A percentile compares a stretch with the other conserved stretches of the same genome.
Evolutionary conservation across 768 basidiomycete species (phyloP).

Genomic region (Agaricus bisporus): DNA sequence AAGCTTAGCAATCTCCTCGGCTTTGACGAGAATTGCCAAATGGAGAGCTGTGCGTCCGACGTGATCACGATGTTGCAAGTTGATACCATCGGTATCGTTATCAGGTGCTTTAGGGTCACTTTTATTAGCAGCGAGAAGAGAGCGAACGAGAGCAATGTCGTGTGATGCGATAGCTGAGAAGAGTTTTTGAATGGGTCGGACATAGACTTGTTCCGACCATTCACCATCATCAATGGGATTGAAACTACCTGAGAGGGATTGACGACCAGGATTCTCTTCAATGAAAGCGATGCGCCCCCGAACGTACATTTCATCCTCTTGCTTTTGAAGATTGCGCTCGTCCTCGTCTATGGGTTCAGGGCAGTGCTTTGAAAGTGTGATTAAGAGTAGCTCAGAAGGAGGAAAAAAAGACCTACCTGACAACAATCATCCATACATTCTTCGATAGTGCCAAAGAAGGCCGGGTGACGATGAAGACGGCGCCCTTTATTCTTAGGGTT

Average conservation of each 20-base stretch:
- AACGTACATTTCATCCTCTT: slow-evolving; percentile 49
- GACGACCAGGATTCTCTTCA: slow-evolving; percentile 54
- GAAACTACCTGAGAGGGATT: slow-evolving; percentile 57
- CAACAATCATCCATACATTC: slow-evolving; percentile 60
- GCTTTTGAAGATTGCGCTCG: slow-evolving; percentile 42
- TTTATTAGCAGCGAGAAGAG: slow-evolving; percentile 33
- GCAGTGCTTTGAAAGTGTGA: slow-evolving; percentile 34
- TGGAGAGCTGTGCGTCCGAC: slow-evolving; percentile 60
- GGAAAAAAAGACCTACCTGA: slow-evolving; percentile 30
- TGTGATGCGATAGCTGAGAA: slow-evolving; percentile 47
- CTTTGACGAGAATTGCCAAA: slow-evolving; percentile 43
- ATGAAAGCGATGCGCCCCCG: slow-evolving; percentile 52
- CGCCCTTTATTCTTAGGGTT: slow-evolving; percentile 59
- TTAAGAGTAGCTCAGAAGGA: not conserved
- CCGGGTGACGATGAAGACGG: slow-evolving; percentile 55
- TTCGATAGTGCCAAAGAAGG: slow-evolving; percentile 53
- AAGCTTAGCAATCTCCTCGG: slow-evolving; percentile 38
- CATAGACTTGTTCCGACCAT: slow-evolving; percentile 59
- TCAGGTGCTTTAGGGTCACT: slow-evolving; percentile 12
- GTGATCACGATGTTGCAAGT: slow-evolving; percentile 51
- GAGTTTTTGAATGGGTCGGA: slow-evolving; percentile 46
- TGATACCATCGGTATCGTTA: slow-evolving; percentile 18
- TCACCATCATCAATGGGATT: slow-evolving; percentile 62
- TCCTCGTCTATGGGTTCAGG: slow-evolving; percentile 51
- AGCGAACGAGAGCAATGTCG: slow-evolving; percentile 24